Percentiles rank a stretch among this genome's conserved stretches.
Conservation (phyloP, 2,329 filamentous ascomycete species). For the Torrubiella hemipterigena region DNA sequence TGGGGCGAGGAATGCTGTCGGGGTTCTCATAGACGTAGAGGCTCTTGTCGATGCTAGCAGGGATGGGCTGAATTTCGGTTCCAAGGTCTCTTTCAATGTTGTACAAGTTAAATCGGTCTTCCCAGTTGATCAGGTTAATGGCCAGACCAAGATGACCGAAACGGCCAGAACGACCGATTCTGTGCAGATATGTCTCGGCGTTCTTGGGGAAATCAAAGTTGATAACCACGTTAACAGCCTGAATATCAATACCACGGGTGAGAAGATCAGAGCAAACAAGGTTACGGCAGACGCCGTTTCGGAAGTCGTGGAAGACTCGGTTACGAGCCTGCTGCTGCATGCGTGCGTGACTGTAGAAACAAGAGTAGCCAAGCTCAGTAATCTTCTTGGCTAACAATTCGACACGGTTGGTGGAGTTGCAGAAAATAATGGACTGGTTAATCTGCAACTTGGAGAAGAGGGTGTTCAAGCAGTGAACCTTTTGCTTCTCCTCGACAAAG, state of each 20-base stretch:
- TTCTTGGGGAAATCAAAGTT: constrained; percentile 99
- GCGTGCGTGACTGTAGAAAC: constrained; percentile 97
- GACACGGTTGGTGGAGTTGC: constrained; percentile 97
- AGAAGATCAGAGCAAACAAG: constrained; percentile 95
- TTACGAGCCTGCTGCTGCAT: constrained; percentile 97
- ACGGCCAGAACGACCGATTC: constrained; percentile 92
- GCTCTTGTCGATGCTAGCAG: constrained; percentile 87
- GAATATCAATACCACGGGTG: constrained; percentile 97
- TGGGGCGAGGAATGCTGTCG: constrained; percentile 82
- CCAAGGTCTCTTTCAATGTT: constrained; percentile 96
- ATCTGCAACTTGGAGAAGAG: constrained; percentile 98
- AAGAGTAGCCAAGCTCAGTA: constrained; percentile 96
- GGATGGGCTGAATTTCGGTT: constrained; percentile 96
- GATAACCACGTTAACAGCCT: constrained; percentile 98
- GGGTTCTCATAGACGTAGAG: constrained; percentile 97
- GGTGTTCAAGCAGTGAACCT: constrained; percentile 97
- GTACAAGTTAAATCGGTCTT: constrained; percentile 96
- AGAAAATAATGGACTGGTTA: constrained; percentile 99
- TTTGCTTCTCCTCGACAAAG: constrained; percentile 98
- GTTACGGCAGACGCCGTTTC: constrained; percentile 94
- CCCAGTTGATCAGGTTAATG: constrained; percentile 99
- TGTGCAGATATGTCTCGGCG: constrained; percentile 95
- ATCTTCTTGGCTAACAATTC: constrained; percentile 98
- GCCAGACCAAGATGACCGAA: constrained; percentile 95
- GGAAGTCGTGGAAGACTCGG: constrained; percentile 98